phyloP scores from a whole-genome alignment of 768 basidiomycete genomes.

The Amanita pseudoporphyria region DNA sequence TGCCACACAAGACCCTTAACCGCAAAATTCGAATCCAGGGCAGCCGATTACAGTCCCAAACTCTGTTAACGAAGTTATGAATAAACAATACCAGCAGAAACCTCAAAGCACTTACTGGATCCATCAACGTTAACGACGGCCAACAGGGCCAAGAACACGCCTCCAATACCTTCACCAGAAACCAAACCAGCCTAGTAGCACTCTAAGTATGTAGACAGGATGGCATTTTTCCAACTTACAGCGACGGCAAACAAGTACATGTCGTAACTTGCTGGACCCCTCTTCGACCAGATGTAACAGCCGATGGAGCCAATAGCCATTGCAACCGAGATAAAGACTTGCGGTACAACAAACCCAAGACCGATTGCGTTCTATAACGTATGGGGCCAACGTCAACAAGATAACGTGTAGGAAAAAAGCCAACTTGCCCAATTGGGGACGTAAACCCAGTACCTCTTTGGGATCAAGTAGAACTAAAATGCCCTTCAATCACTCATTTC shows the following conservation, averaged over 20 bases:
- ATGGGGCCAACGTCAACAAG: background rate
- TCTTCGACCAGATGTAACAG: conserved; percentile 39
- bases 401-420: background rate
- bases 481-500: background rate
- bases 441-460: conserved; percentile 38
- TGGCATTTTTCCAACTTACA: conserved; percentile 16
- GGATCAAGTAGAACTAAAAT: conserved; percentile 20
- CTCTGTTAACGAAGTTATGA: conserved; percentile 14
- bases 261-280: conserved; percentile 34
- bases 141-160: conserved; percentile 49
- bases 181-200: conserved; percentile 33
- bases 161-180: conserved; percentile 53
- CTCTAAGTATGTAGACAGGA: background rate
- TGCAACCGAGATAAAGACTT: conserved; percentile 39
- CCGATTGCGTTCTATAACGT: conserved; percentile 34
- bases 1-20: conserved; percentile 18
- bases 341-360: conserved; percentile 44
- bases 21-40: conserved; percentile 43
- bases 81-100: background rate
- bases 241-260: conserved; percentile 52
- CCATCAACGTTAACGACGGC: conserved; percentile 44
- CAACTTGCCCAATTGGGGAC: conserved; percentile 40
- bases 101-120: conserved; percentile 25
- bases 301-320: conserved; percentile 40
- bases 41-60: conserved; percentile 45